Percentiles rank a stretch among this genome's conserved stretches.
Evolutionary conservation across 2,329 filamentous ascomycete species (phyloP).

Genomic region (Exophiala alcalophila): DNA sequence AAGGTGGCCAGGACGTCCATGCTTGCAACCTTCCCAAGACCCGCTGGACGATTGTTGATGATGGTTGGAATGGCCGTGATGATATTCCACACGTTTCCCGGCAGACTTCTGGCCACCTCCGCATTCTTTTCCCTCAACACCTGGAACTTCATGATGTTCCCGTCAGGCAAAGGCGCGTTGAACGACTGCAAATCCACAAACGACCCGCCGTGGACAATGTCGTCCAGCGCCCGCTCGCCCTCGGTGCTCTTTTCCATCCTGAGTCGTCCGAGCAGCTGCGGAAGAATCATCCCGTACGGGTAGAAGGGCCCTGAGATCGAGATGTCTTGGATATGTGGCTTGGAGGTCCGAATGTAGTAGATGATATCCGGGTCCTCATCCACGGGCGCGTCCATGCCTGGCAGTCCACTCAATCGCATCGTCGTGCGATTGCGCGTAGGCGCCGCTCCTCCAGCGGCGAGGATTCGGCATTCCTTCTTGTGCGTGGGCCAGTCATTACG

Average conservation of each 20-base stretch:
- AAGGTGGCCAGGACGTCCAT: conserved; percentile 12
- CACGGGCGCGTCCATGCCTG: not conserved
- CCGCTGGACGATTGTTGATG: not conserved
- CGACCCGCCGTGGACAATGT: not conserved
- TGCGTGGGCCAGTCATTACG: conserved; percentile 8
- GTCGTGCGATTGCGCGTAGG: not conserved
- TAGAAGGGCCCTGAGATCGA: conserved; percentile 16
- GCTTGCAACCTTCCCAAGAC: not conserved
- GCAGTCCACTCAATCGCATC: conserved; percentile 1
- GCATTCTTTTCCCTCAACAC: conserved; percentile 9
- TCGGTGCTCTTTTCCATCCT: not conserved
- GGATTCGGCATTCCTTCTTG: conserved; percentile 9
- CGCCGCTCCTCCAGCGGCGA: conserved; percentile 2
- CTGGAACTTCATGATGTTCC: conserved; percentile 10
- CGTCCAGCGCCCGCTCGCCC: conserved; percentile 1
- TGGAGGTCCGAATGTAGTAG: conserved; percentile 13
- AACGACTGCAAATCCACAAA: conserved; percentile 1
- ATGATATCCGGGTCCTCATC: conserved; percentile 7
- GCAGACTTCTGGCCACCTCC: conserved; percentile 1
- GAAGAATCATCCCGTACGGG: conserved; percentile 3
- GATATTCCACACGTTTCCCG: conserved; percentile 7
- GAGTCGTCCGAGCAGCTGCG: not conserved
- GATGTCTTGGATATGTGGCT: conserved; percentile 11
- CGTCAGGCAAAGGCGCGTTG: conserved; percentile 10
- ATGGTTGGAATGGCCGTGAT: not conserved